Evolutionary conservation across 345 rosid species (phyloP).

Genomic region (Citrus australasica): DNA sequence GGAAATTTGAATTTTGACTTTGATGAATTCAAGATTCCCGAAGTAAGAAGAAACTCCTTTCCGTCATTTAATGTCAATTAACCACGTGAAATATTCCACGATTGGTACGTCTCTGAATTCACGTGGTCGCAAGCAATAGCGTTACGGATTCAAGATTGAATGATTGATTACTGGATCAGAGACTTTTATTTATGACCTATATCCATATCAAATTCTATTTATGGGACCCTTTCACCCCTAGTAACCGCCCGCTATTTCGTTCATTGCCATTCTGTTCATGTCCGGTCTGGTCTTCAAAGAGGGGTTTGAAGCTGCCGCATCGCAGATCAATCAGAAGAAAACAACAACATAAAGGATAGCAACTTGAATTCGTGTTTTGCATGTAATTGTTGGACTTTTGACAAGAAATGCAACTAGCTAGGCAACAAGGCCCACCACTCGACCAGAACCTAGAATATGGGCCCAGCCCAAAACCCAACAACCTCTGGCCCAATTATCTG

Average conservation of each 20-base stretch:
- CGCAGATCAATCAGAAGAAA: too few relatives aligned
- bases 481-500: too few relatives aligned
- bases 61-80: neutral
- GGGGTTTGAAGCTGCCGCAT: too few relatives aligned
- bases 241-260: neutral
- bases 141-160: neutral
- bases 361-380: too few relatives aligned
- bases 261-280: neutral
- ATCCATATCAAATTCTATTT: neutral
- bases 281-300: too few relatives aligned
- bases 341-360: too few relatives aligned
- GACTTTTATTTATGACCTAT: neutral
- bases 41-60: neutral
- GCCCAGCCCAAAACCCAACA: too few relatives aligned
- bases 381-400: too few relatives aligned
- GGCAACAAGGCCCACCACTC: too few relatives aligned
- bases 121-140: neutral
- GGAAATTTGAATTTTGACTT: neutral
- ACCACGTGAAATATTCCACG: neutral
- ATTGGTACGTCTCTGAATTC: neutral
- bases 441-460: too few relatives aligned
- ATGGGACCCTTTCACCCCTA: neutral
- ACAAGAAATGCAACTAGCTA: too few relatives aligned
- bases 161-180: neutral
- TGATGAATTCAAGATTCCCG: neutral